Conservation (phyloP, 2,329 filamentous ascomycete genomes). For the Onygena corvina region DNA sequence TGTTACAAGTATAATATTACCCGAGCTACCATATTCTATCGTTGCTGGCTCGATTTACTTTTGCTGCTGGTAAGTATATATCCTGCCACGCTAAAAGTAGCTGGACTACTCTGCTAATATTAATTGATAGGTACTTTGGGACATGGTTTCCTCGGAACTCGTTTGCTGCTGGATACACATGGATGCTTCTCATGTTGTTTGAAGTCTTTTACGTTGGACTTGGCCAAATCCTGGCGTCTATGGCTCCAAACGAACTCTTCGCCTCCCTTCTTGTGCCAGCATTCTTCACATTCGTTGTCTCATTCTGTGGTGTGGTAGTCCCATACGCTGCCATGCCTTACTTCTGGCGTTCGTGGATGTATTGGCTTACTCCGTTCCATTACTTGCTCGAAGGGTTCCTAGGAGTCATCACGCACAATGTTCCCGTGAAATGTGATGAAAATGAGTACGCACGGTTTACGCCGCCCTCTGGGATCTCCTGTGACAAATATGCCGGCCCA, state of each 20-base stretch:
- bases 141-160: slow-evolving; percentile 43
- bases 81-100: slow-evolving; percentile 4
- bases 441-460: slow-evolving; percentile 50
- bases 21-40: slow-evolving; percentile 58
- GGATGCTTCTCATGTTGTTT: slow-evolving; percentile 54
- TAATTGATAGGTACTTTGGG: slow-evolving; percentile 42
- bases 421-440: slow-evolving; percentile 44
- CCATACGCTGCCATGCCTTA: slow-evolving; percentile 49
- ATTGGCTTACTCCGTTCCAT: slow-evolving; percentile 55
- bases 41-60: slow-evolving; percentile 55
- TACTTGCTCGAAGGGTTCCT: slow-evolving; percentile 55
- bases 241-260: slow-evolving; percentile 54
- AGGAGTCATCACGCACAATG: slow-evolving; percentile 42
- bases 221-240: slow-evolving; percentile 55
- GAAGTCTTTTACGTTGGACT: slow-evolving; percentile 55
- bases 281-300: slow-evolving; percentile 57
- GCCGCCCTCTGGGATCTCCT: slow-evolving; percentile 48
- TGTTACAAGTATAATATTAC: slow-evolving; percentile 51
- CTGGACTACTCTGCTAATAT: no score
- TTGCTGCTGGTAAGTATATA: slow-evolving; percentile 44
- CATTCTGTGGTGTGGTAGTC: slow-evolving; percentile 64
- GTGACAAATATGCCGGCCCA: slow-evolving; percentile 45
- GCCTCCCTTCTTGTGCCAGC: slow-evolving; percentile 55
- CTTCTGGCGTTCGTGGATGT: slow-evolving; percentile 59
- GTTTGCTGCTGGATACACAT: slow-evolving; percentile 50